Evolutionary conservation across 768 basidiomycete species (phyloP), one percentile per base, ranked within the genome.

Genomic region (Lactifluus hygrophoroides): DNA sequence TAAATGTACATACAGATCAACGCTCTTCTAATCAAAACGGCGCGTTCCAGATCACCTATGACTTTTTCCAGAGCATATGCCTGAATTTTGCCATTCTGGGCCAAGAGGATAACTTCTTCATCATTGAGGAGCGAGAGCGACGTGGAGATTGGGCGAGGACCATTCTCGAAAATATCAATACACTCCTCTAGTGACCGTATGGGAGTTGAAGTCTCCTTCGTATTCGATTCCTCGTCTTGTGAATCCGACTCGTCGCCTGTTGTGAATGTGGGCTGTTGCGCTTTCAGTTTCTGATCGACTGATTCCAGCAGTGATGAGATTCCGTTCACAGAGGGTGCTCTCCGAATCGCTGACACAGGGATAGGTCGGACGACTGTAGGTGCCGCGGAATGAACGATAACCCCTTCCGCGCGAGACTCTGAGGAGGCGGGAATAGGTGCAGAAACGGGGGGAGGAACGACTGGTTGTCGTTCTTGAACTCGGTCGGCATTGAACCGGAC

Each of bases 1-100:
- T 48, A 11, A 10, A 13, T 2, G 40, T 16, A 83, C 90, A 76
- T 70, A 92, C 91, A 97, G 60, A 98, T 87, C 64, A 99, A 76
- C 3, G 91, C 90, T 49, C 96, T 75, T 30, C 96, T 82, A 51
- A 99, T 80, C 32, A 78, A 71, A 2, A 98, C 95, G 37, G 96
- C 94, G 44, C 96, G 76, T 65, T 92, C 89, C 1, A 88, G 73
- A 63, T 94, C 86, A 54, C 84, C 92, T n/a, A 97, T 72, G 30
- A 92, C 84, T 76, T 97, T 98, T 75, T 99, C 96, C 56, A 98
- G 73, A 27, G 91, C 90, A 71, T 99, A 98, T n/a, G 90, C 80
- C 0, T 90, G 87, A 56, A 98, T 87, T 81, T 95, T 96, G 30
- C 94, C 92, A 61, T 85, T 85, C 74, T 94, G 91, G 2, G 86